Evolutionary conservation across 257 asterid species (phyloP).

Genomic region (Mitragyna speciosa): DNA sequence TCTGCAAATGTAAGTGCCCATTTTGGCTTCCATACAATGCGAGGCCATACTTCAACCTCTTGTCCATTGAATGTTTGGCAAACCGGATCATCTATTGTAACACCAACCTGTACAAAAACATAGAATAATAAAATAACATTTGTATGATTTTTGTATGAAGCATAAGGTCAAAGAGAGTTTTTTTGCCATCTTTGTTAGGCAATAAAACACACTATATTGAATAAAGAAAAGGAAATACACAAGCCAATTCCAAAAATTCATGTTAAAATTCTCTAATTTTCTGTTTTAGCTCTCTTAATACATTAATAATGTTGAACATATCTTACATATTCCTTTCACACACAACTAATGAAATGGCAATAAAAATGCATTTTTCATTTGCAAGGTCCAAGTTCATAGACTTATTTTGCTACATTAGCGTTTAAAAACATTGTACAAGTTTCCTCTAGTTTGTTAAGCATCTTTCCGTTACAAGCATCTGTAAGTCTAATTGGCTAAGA

Average conservation of each 20-base stretch:
- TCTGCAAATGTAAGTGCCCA: conserved; percentile 93
- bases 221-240: not conserved
- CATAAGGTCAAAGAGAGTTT: not conserved
- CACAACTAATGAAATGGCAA: too few relatives aligned
- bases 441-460: not conserved
- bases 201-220: too few relatives aligned
- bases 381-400: not conserved
- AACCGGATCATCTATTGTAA: conserved; percentile 70
- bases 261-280: too few relatives aligned
- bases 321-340: too few relatives aligned
- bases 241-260: not conserved
- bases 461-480: not conserved
- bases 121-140: conserved; percentile 8
- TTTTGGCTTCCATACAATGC: conserved; percentile 84
- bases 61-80: conserved; percentile 69
- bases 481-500: not conserved
- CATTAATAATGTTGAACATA: not conserved
- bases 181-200: not conserved
- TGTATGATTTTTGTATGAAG: conserved; percentile 11
- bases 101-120: conserved; percentile 68
- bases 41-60: conserved; percentile 96
- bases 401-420: not conserved
- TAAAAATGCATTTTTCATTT: too few relatives aligned
- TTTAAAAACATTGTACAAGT: not conserved
- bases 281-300: not conserved